These are phyloP conservation scores for Didymella glomerata DNA, from an alignment of 2,329 filamentous ascomycete species.

Conservation along the genomic window DNA sequence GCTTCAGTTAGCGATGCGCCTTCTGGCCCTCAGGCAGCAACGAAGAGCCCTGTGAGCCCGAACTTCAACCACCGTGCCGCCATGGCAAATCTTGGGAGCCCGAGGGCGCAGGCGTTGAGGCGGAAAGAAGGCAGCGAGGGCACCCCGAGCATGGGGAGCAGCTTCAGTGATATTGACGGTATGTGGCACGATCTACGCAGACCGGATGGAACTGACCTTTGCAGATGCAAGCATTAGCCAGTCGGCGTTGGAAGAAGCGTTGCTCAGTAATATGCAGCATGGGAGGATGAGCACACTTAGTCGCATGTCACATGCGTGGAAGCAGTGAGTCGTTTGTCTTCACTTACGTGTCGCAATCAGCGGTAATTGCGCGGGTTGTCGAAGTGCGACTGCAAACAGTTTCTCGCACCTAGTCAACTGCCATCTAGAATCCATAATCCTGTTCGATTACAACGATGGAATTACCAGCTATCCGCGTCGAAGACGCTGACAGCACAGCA, in stretches of 20 bases:
- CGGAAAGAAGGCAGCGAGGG: slow-evolving; percentile 47
- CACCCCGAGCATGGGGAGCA: slow-evolving; percentile 67
- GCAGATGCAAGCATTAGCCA: slow-evolving; percentile 81
- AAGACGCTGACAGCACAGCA: slow-evolving; percentile 18
- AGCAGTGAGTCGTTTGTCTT: slow-evolving; percentile 9
- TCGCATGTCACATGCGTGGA: slow-evolving; percentile 62
- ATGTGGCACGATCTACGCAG: slow-evolving; percentile 23
- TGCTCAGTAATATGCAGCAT: slow-evolving; percentile 75
- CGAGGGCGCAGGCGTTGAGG: slow-evolving; percentile 41
- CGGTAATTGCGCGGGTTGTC: neutral
- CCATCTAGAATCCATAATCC: neutral
- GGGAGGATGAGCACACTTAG: slow-evolving; percentile 74
- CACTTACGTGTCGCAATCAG: neutral
- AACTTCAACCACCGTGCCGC: slow-evolving; percentile 67
- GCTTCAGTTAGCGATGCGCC: slow-evolving; percentile 44
- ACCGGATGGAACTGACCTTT: slow-evolving; percentile 15
- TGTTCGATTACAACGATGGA: slow-evolving; percentile 9
- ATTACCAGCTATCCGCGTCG: slow-evolving; percentile 24
- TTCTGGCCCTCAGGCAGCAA: slow-evolving; percentile 27
- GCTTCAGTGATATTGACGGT: slow-evolving; percentile 86
- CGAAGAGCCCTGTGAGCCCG: slow-evolving; percentile 41
- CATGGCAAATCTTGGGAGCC: slow-evolving; percentile 63
- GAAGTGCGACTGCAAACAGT: neutral
- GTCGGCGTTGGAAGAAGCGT: slow-evolving; percentile 79
- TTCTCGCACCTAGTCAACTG: neutral